phyloP scores from a whole-genome alignment of 2,329 filamentous ascomycete genomes.

The Chalara sp. region DNA sequence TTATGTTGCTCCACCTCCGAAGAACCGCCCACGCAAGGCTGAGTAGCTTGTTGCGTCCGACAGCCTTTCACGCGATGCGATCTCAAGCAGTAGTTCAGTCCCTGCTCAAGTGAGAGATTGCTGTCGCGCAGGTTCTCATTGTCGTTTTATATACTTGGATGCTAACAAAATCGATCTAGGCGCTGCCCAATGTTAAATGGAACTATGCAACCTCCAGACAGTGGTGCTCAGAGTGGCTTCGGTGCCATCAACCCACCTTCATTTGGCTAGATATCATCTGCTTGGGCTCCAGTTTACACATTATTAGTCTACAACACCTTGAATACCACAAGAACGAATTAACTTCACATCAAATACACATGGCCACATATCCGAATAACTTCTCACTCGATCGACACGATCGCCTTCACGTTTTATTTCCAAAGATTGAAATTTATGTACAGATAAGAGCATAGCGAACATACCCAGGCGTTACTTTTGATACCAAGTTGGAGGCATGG shows the following conservation, averaged over 20 bases:
- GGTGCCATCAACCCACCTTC: slow-evolving; percentile 33
- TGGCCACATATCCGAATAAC: too few species aligned
- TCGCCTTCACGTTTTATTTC: too few species aligned
- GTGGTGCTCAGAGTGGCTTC: slow-evolving; percentile 47
- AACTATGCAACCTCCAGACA: slow-evolving; percentile 59
- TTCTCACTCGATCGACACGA: too few species aligned
- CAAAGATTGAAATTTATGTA: too few species aligned
- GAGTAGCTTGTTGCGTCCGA: neutral
- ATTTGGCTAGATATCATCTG: slow-evolving; percentile 1
- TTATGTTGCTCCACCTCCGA: neutral
- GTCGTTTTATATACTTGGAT: slow-evolving; percentile 1
- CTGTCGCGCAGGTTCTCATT: neutral
- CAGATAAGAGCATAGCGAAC: too few species aligned
- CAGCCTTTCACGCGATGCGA: too few species aligned
- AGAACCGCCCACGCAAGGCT: neutral
- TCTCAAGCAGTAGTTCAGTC: too few species aligned
- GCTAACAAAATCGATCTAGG: slow-evolving; percentile 37
- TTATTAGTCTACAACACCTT: neutral
- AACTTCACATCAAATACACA: too few species aligned
- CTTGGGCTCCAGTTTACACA: neutral
- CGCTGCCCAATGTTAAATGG: slow-evolving; percentile 83
- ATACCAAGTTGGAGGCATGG: too few species aligned
- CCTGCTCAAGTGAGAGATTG: slow-evolving; percentile 7
- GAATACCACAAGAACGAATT: neutral
- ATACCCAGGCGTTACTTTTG: too few species aligned